These are phyloP conservation scores for Elsinoe arachidis DNA, from an alignment of 2,329 filamentous ascomycete species.

Conservation along the genomic window DNA sequence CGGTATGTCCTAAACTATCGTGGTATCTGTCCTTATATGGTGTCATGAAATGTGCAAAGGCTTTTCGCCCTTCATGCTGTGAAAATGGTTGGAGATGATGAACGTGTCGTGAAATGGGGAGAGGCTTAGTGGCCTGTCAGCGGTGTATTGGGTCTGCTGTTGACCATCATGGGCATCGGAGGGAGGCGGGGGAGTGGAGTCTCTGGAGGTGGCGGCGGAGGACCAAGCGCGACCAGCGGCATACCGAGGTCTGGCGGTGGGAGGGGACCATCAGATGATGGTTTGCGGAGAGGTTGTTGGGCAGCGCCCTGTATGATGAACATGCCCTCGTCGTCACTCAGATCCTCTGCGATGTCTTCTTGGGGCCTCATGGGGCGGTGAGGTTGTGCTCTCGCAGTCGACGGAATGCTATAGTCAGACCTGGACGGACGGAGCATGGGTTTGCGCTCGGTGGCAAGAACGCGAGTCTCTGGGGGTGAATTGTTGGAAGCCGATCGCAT, in stretches of 20 bases:
- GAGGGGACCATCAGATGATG: constrained; percentile 11
- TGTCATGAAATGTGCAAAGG: background rate
- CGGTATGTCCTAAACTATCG: background rate
- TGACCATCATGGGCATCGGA: background rate
- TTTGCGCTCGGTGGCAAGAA: constrained; percentile 25
- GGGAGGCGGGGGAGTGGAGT: constrained; percentile 32
- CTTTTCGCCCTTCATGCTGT: background rate
- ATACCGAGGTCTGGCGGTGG: constrained; percentile 26
- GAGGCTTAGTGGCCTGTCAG: background rate
- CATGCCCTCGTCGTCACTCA: constrained; percentile 4
- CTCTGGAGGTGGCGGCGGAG: constrained; percentile 38
- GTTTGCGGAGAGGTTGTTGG: background rate
- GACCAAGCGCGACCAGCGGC: constrained; percentile 34
- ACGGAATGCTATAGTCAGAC: background rate
- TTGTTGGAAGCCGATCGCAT: constrained; percentile 24
- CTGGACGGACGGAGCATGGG: constrained; percentile 13
- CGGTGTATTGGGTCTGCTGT: background rate
- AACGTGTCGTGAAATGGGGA: too few species aligned
- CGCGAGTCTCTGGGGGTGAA: constrained; percentile 13
- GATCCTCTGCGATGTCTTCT: background rate
- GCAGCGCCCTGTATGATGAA: constrained; percentile 10
- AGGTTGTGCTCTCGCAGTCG: background rate
- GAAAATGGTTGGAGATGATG: too few species aligned
- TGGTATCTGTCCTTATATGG: background rate
- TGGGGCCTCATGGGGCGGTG: background rate